Conservation (phyloP, 768 basidiomycete genomes). For the Crassisporium funariophilum region DNA sequence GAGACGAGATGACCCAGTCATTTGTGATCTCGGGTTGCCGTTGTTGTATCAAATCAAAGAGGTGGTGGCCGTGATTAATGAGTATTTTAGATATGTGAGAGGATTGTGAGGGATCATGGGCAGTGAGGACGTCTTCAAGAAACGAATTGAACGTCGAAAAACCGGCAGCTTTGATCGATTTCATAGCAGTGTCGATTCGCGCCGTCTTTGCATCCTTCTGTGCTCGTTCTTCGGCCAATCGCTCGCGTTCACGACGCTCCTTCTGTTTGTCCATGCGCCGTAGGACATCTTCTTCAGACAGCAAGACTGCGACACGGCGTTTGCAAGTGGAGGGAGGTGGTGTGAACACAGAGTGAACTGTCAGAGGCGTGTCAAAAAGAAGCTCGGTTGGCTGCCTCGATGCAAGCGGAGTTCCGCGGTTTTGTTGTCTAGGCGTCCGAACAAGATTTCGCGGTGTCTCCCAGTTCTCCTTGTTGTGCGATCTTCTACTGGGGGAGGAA, state of each 20-base stretch:
- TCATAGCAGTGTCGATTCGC: neutral
- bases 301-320: too few species aligned
- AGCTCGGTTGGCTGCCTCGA: neutral
- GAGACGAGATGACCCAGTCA: slow-evolving; percentile 8
- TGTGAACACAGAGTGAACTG: slow-evolving; percentile 3
- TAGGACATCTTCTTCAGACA: neutral
- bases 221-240: neutral
- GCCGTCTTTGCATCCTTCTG: neutral
- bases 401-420: too few species aligned
- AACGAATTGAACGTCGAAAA: slow-evolving; percentile 6
- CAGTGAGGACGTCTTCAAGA: slow-evolving; percentile 3
- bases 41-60: slow-evolving; percentile 1
- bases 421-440: neutral
- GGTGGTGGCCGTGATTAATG: slow-evolving; percentile 1
- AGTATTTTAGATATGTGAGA: slow-evolving; percentile 11
- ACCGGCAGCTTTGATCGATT: neutral
- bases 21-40: slow-evolving; percentile 6
- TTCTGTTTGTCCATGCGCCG: neutral
- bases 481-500: neutral
- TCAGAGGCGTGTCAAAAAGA: neutral
- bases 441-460: neutral
- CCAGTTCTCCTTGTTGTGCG: slow-evolving; percentile 1
- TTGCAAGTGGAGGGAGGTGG: too few species aligned
- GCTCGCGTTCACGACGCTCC: neutral
- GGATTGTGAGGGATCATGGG: slow-evolving; percentile 6